Conservation (phyloP, 768 basidiomycete species). For the Tephrocybe sp. region DNA sequence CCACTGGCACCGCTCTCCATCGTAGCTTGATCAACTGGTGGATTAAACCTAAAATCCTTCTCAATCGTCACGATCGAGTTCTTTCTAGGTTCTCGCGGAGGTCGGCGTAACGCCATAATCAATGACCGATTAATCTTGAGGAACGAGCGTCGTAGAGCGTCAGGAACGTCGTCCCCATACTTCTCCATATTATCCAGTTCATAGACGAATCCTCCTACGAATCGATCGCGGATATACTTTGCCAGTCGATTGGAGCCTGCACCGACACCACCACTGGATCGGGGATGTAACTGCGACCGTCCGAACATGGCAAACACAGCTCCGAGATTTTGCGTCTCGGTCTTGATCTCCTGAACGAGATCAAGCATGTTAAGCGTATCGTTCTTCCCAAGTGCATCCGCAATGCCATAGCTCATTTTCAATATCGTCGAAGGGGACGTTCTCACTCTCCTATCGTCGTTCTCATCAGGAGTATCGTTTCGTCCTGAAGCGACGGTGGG, state of each 20-base stretch:
- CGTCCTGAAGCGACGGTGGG: slow-evolving; percentile 48
- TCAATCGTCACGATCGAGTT: slow-evolving; percentile 61
- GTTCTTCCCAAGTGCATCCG: slow-evolving; percentile 81
- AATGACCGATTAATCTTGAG: slow-evolving; percentile 80
- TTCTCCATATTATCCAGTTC: slow-evolving; percentile 40
- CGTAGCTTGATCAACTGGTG: slow-evolving; percentile 44
- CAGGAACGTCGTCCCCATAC: slow-evolving; percentile 49
- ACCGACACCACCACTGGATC: slow-evolving; percentile 36
- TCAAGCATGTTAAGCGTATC: slow-evolving; percentile 89
- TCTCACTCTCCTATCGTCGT: slow-evolving; percentile 85
- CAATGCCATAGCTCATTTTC: slow-evolving; percentile 94
- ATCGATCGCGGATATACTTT: slow-evolving; percentile 83
- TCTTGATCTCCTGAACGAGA: slow-evolving; percentile 77
- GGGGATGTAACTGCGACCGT: slow-evolving; percentile 49
- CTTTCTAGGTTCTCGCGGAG: slow-evolving; percentile 46
- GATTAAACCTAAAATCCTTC: slow-evolving; percentile 27
- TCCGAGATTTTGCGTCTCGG: slow-evolving; percentile 64
- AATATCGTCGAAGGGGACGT: slow-evolving; percentile 87
- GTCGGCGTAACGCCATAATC: slow-evolving; percentile 37
- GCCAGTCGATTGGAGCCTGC: slow-evolving; percentile 66
- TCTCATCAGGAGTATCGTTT: slow-evolving; percentile 75
- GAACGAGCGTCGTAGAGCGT: slow-evolving; percentile 87
- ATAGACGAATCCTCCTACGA: slow-evolving; percentile 62
- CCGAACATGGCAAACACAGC: slow-evolving; percentile 98
- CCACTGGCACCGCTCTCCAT: slow-evolving; percentile 76